These are phyloP conservation scores for Arthrobotrys sinensis DNA, from an alignment of 2,329 filamentous ascomycete species.

Conservation along the genomic window DNA sequence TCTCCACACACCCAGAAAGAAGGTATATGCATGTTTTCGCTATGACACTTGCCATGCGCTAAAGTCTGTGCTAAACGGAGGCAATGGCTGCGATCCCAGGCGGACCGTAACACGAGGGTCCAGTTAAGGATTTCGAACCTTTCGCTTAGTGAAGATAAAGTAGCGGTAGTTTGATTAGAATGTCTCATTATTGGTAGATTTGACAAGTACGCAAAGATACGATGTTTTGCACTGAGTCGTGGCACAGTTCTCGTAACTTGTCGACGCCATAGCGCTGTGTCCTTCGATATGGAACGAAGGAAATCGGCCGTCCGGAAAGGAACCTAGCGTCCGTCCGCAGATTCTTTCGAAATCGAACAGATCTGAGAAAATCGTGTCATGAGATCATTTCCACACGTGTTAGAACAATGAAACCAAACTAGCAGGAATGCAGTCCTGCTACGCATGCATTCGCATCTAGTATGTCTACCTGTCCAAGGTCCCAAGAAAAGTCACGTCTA, in stretches of 20 bases:
- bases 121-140: conserved; percentile 1
- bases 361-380: conserved; percentile 12
- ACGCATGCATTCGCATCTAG: not conserved
- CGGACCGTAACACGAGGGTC: conserved; percentile 24
- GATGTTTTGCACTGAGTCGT: conserved; percentile 28
- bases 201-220: conserved; percentile 7
- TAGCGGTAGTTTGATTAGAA: conserved; percentile 45
- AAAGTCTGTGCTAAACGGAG: conserved; percentile 35
- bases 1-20: conserved; percentile 19
- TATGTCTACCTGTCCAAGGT: conserved; percentile 1
- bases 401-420: conserved; percentile 14
- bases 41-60: conserved; percentile 37
- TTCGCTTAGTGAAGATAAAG: conserved; percentile 11
- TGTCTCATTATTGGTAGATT: conserved; percentile 41
- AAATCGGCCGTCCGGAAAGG: conserved; percentile 29
- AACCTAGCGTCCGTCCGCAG: conserved; percentile 21
- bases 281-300: conserved; percentile 4
- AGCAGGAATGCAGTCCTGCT: conserved; percentile 5
- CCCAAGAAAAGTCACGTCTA: conserved; percentile 37
- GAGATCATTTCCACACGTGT: conserved; percentile 11
- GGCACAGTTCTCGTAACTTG: not conserved
- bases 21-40: conserved; percentile 39
- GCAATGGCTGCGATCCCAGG: conserved; percentile 40
- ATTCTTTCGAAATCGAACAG: conserved; percentile 15
- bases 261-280: conserved; percentile 17